Base-by-base conservation (phyloP, 2,329 filamentous ascomycete species). In the Pseudopyrenochaeta lycopersici region DNA sequence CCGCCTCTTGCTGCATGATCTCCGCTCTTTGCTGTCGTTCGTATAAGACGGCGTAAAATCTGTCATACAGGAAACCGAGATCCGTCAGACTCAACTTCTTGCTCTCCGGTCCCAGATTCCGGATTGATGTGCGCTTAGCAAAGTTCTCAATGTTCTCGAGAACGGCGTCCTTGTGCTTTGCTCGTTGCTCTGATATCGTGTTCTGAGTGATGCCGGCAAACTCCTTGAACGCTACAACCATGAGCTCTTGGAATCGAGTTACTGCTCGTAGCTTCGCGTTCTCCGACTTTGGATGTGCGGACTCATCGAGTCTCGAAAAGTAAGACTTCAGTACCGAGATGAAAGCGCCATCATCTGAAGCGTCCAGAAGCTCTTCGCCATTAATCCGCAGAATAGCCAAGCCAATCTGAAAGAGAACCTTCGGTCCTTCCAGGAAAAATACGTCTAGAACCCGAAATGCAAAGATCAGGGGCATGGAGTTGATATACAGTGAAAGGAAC, bases 141-240 rank as follows among this genome's bases (percentile, higher is more conserved):
- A 99, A 99, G 66, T 87, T 97, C 78, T 98, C 95, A 69, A 99
- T 98, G 62, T 93, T 97, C 74, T 92, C 92, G 50, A 99, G 82
- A 29, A 99, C 95, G 0, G 90, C 89, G 70, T 95, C 91, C 77
- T 98, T 98, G 77, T 98, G 96, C 77, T 93, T 96, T 35, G 90
- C 83, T 18, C 95, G 88, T 70, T 96, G 84, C 62, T 98, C 95
- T 0, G 90, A 90, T 56, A 99, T 93, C 45, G 89, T 97, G 70
- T 88, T 89, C 72, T 99, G 94, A 0, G 95, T 99, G 64, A 99
- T 97, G 35, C 89, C 91, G 0, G 94, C 90, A 71, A 99, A 99
- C 71, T 99, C 95, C 66, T 97, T 98, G 79, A 99, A 99, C 0
- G 95, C 95, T 17, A 98, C 95, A 2, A 99, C 95, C 93, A 99